phyloP scores from a whole-genome alignment of 2,329 filamentous ascomycete species.

The Arthrobotrys sinensis region DNA sequence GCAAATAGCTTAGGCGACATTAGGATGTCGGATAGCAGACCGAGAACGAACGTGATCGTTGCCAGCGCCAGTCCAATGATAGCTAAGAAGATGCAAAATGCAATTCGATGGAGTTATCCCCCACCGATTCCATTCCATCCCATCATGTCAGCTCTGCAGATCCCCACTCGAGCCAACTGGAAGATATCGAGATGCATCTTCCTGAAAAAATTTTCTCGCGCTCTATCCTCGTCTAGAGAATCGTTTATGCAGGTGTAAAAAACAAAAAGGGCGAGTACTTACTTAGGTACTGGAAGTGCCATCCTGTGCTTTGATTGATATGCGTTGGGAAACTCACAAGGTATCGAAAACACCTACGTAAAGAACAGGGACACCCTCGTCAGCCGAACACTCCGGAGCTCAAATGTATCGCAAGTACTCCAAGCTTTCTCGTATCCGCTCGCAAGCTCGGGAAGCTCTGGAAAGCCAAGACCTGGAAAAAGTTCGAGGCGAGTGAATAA shows the following conservation, averaged over 20 bases:
- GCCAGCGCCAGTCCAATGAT: slow-evolving; percentile 79
- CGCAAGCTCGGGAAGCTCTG: slow-evolving; percentile 6
- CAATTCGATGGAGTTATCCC: slow-evolving; percentile 19
- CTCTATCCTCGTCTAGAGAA: slow-evolving; percentile 1
- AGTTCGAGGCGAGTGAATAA: slow-evolving; percentile 12
- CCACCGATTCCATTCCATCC: slow-evolving; percentile 42
- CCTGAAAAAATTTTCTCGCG: slow-evolving; percentile 36
- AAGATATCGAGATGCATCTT: slow-evolving; percentile 35
- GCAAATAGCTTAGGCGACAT: slow-evolving; percentile 74
- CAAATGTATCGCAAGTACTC: slow-evolving; percentile 33
- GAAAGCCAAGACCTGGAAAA: slow-evolving; percentile 35
- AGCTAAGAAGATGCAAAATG: slow-evolving; percentile 34
- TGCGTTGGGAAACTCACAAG: slow-evolving; percentile 47
- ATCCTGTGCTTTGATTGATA: slow-evolving; percentile 59
- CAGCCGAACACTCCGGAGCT: slow-evolving; percentile 18
- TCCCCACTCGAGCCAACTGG: slow-evolving; percentile 42
- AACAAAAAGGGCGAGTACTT: slow-evolving; percentile 29
- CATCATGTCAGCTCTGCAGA: slow-evolving; percentile 59
- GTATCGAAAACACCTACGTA: slow-evolving; percentile 49
- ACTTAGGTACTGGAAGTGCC: slow-evolving; percentile 60
- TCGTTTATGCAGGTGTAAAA: slow-evolving; percentile 51
- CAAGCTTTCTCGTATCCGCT: slow-evolving; percentile 28
- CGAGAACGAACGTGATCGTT: slow-evolving; percentile 75
- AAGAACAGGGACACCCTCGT: slow-evolving; percentile 47
- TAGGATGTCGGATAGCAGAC: slow-evolving; percentile 77